Evolutionary conservation across 768 basidiomycete genomes (phyloP), one percentile per base, ranked within the genome.

Genomic region (Agaricus sinodeliciosus): DNA sequence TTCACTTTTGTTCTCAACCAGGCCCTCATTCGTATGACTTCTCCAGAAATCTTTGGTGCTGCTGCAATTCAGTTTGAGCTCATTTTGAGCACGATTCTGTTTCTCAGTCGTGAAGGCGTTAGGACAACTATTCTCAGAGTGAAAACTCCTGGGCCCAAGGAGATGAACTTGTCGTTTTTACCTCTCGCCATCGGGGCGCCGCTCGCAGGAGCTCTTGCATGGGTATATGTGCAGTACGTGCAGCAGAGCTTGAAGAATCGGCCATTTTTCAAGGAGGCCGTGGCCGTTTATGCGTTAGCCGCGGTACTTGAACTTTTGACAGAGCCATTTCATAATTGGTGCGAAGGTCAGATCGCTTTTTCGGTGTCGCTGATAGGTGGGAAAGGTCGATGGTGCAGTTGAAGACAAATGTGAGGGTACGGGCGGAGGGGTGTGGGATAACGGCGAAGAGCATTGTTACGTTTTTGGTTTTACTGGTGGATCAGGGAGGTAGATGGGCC

Each of bases 21-120:
- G 67, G 79, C 81, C 0, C 76, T 97, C 11, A 74, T 97, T 37
- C 84, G 92, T 0, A 74, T 94, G 26, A 85, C 87, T 2, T 84
- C 91, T 0, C 94, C 94, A 0, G 79, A 80, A 31, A 87, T 85
- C 12, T 94, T 91, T 63, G 87, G 95, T 9, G 93, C 90, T 0
- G 93, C 91, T 13, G 82, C 92, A 0, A 88, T 99, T 56, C 94
- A 96, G 61, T 93, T 98, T 67, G 96, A 98, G 65, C 80, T 97
- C 25, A 63, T 98, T 22, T 77, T 90, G 43, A 90, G 86, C 59
- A 93, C 93, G 9, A 89, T 94, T 60, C 74, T 98, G 41, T 97
- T 98, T 66, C 75, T 98, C 7, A 85, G 87, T 31, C 77, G 96
- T n/a, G 96, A 99, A 66, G 95, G 94, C 15, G 79, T 98, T 7